Evolutionary conservation across 2,329 filamentous ascomycete genomes (phyloP).

Genomic region (Aspergillus sp.): DNA sequence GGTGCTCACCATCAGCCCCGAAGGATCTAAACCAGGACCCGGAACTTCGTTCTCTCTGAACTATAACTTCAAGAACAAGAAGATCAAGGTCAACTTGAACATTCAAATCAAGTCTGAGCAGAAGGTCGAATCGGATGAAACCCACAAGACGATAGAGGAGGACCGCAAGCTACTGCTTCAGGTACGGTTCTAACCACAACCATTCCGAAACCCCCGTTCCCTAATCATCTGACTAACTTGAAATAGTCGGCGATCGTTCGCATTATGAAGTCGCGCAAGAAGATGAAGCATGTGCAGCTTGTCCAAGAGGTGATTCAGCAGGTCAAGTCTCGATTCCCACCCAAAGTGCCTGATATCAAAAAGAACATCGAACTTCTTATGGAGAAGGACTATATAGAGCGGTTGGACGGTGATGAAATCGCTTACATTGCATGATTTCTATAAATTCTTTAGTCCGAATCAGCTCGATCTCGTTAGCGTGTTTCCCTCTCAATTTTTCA

Average conservation of each 20-base stretch:
- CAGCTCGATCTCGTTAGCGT: conserved; percentile 3
- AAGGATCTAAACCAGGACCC: conserved; percentile 70
- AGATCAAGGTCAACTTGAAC: conserved; percentile 95
- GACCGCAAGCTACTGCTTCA: conserved; percentile 95
- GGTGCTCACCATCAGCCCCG: conserved; percentile 70
- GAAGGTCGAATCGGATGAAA: conserved; percentile 94
- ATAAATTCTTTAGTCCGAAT: not conserved
- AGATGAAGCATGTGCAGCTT: conserved; percentile 94
- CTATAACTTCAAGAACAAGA: conserved; percentile 96
- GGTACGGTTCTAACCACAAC: conserved; percentile 57
- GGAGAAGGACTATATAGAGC: conserved; percentile 98
- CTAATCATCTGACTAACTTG: conserved; percentile 6
- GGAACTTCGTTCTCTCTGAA: conserved; percentile 83
- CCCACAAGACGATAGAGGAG: conserved; percentile 99
- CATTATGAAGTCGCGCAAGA: conserved; percentile 99
- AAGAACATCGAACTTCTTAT: conserved; percentile 98
- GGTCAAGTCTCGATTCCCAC: conserved; percentile 88
- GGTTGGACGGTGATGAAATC: conserved; percentile 88
- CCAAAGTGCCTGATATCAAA: conserved; percentile 94
- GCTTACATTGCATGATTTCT: conserved; percentile 78
- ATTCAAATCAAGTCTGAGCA: conserved; percentile 91
- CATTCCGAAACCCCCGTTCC: not conserved
- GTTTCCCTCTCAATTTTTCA: conserved; percentile 3
- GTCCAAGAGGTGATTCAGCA: conserved; percentile 95
- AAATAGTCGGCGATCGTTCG: conserved; percentile 90